phyloP scores from a whole-genome alignment of 2,329 filamentous ascomycete species.

The Cytospora chrysosperma region DNA sequence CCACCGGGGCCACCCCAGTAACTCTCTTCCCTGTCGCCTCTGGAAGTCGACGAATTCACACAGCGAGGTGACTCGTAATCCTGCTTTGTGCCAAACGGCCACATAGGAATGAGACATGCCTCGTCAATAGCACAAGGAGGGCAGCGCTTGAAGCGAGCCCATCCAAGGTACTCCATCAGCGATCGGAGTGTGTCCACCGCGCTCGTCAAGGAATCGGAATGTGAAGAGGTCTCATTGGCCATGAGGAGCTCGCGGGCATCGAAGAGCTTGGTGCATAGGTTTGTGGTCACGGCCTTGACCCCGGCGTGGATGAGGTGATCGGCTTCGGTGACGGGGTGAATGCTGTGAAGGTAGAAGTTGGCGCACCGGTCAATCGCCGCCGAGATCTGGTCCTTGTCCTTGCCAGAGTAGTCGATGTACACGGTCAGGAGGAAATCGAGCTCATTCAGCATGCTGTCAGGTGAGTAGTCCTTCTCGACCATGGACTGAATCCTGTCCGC shows the following conservation, averaged over 20 bases:
- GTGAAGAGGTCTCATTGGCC: background rate
- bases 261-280: conserved; percentile 40
- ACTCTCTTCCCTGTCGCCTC: conserved; percentile 14
- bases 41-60: conserved; percentile 19
- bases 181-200: conserved; percentile 7
- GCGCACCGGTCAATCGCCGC: conserved; percentile 48
- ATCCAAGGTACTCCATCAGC: conserved; percentile 21
- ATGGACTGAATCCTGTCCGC: conserved; percentile 51
- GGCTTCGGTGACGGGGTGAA: conserved; percentile 34
- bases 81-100: conserved; percentile 25
- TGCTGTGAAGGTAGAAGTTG: conserved; percentile 42
- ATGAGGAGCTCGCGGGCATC: conserved; percentile 30
- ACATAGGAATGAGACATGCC: conserved; percentile 28
- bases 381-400: conserved; percentile 33
- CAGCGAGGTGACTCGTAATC: conserved; percentile 26
- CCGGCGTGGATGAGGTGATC: conserved; percentile 48
- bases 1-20: conserved; percentile 24
- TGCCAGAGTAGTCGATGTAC: conserved; percentile 43
- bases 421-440: conserved; percentile 41
- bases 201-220: background rate
- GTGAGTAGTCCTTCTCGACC: conserved; percentile 31
- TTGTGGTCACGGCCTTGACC: conserved; percentile 38
- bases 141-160: conserved; percentile 28
- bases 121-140: conserved; percentile 24
- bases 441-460: conserved; percentile 35